Percentiles rank a stretch among this genome's conserved stretches.
Conservation (phyloP, 2,329 filamentous ascomycete species). For the Ilyonectria destructans region DNA sequence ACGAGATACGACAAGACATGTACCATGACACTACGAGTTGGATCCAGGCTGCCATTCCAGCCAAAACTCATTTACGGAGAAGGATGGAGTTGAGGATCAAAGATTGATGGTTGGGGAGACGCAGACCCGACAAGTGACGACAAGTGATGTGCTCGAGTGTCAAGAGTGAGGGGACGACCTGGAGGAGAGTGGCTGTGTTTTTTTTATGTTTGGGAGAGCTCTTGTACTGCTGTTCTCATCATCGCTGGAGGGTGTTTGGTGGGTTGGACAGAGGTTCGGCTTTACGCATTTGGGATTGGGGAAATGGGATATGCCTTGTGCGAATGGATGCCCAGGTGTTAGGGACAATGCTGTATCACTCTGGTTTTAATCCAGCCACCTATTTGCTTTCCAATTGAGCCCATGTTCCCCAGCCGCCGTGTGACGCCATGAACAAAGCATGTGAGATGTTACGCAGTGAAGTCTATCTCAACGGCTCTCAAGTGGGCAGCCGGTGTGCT, state of each 20-base stretch:
- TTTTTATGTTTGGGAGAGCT: slow-evolving; percentile 36
- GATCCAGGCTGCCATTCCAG: slow-evolving; percentile 37
- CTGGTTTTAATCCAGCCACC: slow-evolving; percentile 31
- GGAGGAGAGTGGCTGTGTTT: slow-evolving; percentile 25
- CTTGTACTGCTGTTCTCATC: slow-evolving; percentile 35
- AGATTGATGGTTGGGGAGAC: slow-evolving; percentile 30
- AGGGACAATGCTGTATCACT: slow-evolving; percentile 41
- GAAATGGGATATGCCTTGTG: slow-evolving; percentile 38
- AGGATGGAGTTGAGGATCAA: slow-evolving; percentile 26
- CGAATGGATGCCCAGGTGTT: slow-evolving; percentile 44
- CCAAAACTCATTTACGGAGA: slow-evolving; percentile 14
- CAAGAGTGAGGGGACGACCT: slow-evolving; percentile 26
- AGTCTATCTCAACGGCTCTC: too few species aligned
- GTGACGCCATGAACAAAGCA: not conserved
- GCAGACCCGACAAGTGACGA: not conserved
- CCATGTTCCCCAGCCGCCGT: slow-evolving; percentile 8
- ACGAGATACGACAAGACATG: slow-evolving; percentile 38
- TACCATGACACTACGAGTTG: slow-evolving; percentile 41
- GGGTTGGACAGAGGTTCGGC: slow-evolving; percentile 36
- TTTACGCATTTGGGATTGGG: slow-evolving; percentile 34
- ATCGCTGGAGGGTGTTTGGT: slow-evolving; percentile 37
- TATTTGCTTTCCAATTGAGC: slow-evolving; percentile 29
- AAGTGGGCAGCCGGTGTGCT: not conserved
- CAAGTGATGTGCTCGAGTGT: slow-evolving; percentile 10
- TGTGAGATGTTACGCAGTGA: too few species aligned